Base-by-base conservation (phyloP, 1,284 basidiomycete genomes). In the Stereum hirsutum region DNA sequence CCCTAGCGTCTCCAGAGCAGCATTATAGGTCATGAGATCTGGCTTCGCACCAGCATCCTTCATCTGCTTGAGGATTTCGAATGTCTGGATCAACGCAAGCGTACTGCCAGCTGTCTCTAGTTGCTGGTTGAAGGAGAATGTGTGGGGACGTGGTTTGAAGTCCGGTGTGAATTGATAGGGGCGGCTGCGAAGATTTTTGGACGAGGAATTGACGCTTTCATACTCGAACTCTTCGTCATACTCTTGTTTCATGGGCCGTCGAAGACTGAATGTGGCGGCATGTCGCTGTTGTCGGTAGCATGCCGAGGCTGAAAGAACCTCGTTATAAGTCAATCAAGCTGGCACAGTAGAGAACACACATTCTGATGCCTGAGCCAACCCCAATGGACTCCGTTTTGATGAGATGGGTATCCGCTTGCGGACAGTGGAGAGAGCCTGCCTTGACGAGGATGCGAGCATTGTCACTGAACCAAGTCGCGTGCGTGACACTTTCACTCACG, bases 11-110 rank as follows among this genome's bases (percentile, higher is more conserved):
- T 61, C 55, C 20, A 88, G 60, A 1, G 87, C 59, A 2, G 60
- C 55, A 45, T 75, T 70, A 57, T 88, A 89, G 1, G 74, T 72
- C 21, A 58, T 47, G 14, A 69, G 39, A 50, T 78, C 69, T 0
- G 85, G 83, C 26, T 46, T 42, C 8, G 81, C 53, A 5, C 62
- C 59, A 12, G 61, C 54, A 0, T 52, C 46, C 54, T 84, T 86
- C 79, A 86, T 83, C 31, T 70, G 54, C n/a, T 60, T 52, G 65
- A 75, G 41, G 50, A 28, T 41, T 28, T 32, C 20, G 24, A 50
- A 23, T n/a, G 44, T 26, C 11, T 33, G 11, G 20, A 21, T 2
- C 4, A 30, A 52, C 27, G 2, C 23, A 2, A 34, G 20, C 0
- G 39, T 25, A 17, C 46, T 39, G 1, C 38, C 43, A 6, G 39